phyloP scores from a whole-genome alignment of 2,329 filamentous ascomycete species.

The Shiraia sp. region DNA sequence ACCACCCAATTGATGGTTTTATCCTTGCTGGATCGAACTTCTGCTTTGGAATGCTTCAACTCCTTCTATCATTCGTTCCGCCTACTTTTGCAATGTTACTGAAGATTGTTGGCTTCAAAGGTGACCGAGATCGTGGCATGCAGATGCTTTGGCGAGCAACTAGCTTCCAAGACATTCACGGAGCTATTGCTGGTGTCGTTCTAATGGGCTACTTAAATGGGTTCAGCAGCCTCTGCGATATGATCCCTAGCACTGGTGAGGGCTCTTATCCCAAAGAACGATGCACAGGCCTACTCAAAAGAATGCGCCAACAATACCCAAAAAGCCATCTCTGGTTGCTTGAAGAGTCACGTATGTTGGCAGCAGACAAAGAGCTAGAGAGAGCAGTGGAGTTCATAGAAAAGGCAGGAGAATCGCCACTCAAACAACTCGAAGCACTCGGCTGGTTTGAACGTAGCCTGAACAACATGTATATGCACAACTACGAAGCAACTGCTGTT shows the following conservation, averaged over 20 bases:
- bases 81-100: slow-evolving; percentile 87
- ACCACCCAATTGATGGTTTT: slow-evolving; percentile 79
- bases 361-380: slow-evolving; percentile 67
- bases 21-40: slow-evolving; percentile 87
- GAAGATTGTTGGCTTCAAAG: slow-evolving; percentile 86
- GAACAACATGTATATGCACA: slow-evolving; percentile 76
- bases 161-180: slow-evolving; percentile 84
- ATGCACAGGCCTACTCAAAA: slow-evolving; percentile 67
- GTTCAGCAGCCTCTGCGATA: slow-evolving; percentile 83
- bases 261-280: slow-evolving; percentile 69
- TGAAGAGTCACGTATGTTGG: slow-evolving; percentile 80
- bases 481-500: slow-evolving; percentile 73
- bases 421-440: slow-evolving; percentile 87
- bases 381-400: slow-evolving; percentile 69
- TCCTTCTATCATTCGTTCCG: slow-evolving; percentile 91
- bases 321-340: slow-evolving; percentile 83
- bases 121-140: slow-evolving; percentile 81
- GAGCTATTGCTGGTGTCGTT: slow-evolving; percentile 82
- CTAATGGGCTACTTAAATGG: slow-evolving; percentile 88
- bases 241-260: slow-evolving; percentile 68
- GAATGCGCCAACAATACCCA: slow-evolving; percentile 79
- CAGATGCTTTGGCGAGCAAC: slow-evolving; percentile 89
- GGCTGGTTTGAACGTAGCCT: slow-evolving; percentile 84
- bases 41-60: slow-evolving; percentile 83
- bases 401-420: slow-evolving; percentile 65